Evolutionary conservation across 2,329 filamentous ascomycete genomes (phyloP), one percentile per base, ranked within the genome.

Genomic region (Pyrenochaeta sp.): DNA sequence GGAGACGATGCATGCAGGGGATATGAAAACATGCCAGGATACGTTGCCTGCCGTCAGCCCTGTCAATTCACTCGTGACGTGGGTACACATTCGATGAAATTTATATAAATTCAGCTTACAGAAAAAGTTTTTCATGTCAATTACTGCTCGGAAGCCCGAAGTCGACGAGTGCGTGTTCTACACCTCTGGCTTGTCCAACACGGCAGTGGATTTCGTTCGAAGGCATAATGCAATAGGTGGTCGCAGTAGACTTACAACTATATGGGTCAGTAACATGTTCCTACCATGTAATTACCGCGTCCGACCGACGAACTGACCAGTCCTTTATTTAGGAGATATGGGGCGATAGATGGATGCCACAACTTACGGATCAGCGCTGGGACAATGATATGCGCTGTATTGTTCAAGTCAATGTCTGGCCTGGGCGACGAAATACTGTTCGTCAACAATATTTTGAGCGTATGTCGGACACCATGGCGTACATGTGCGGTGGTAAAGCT

Each of bases 301-400:
- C n/a, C n/a, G n/a, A n/a, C n/a, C n/a, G n/a, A n/a, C n/a, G n/a
- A n/a, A n/a, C n/a, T n/a, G n/a, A n/a, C n/a, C n/a, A n/a, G n/a
- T n/a, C n/a, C n/a, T n/a, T n/a, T n/a, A n/a, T n/a, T n/a, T n/a
- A n/a, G n/a, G n/a, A n/a, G n/a, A n/a, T n/a, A n/a, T n/a, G n/a
- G n/a, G n/a, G n/a, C n/a, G n/a, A n/a, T n/a, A n/a, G n/a, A n/a
- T 44, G n/a, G 30, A 9, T 23, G 27, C 27, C 9, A 11, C 4
- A 17, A n/a, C n/a, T n/a, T 29, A 4, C 15, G 1, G 11, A 30
- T 10, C 4, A 20, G 18, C n/a, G 32, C 29, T 20, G 27, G 18
- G 46, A 49, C 23, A 49, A 49, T 18, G 23, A 14, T 12, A 49
- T 49, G 46, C 46, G 46, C 36, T 49, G 46, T 27, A 49, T 49